These are phyloP conservation scores for Gentiana dahurica DNA, from an alignment of 257 asterid species.

Conservation along the genomic window DNA sequence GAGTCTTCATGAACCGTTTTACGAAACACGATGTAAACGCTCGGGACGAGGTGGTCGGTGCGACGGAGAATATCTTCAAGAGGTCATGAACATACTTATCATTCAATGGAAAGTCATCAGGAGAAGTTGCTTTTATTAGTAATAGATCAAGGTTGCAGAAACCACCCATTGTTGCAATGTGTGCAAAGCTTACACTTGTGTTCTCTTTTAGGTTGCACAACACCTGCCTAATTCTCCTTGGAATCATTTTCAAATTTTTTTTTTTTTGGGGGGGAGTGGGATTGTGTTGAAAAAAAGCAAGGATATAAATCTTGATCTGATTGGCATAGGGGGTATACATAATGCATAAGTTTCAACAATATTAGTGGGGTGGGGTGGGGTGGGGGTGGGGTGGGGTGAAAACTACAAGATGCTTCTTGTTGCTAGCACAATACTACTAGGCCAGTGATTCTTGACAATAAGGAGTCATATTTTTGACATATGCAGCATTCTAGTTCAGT, in stretches of 20 bases:
- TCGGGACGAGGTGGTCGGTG: constrained; percentile 22
- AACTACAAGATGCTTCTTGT: too few relatives aligned
- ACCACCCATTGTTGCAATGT: constrained; percentile 51
- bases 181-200: constrained; percentile 44
- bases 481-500: too few relatives aligned
- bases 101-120: constrained; percentile 33
- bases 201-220: constrained; percentile 36
- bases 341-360: not conserved
- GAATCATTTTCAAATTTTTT: constrained; percentile 5
- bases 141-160: constrained; percentile 36
- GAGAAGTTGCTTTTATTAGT: constrained; percentile 51
- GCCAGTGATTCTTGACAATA: too few relatives aligned
- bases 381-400: too few relatives aligned
- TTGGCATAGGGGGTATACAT: not conserved
- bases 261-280: too few relatives aligned
- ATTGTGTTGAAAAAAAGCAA: not conserved
- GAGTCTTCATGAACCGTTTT: constrained; percentile 34
- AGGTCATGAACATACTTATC: constrained; percentile 41
- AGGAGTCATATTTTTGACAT: too few relatives aligned
- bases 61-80: constrained; percentile 37
- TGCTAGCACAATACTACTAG: too few relatives aligned
- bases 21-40: constrained; percentile 33
- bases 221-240: constrained; percentile 25
- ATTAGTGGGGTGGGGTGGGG: too few relatives aligned
- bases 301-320: not conserved